Conservation (phyloP, 139 green algal species). For the Chlorella sp. region DNA sequence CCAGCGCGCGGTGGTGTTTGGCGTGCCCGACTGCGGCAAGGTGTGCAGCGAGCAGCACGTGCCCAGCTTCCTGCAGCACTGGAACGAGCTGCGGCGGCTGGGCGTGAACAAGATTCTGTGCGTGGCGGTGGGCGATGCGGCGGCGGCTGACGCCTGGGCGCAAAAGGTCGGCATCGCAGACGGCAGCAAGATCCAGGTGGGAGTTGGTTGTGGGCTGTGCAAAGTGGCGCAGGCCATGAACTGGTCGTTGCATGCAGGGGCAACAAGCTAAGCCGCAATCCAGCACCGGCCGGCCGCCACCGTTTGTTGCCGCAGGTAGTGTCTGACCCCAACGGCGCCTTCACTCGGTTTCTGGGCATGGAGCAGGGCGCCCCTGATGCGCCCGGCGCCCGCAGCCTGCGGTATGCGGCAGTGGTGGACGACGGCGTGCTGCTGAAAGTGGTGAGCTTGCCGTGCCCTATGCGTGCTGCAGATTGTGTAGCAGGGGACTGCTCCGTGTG, state of each 20-base stretch:
- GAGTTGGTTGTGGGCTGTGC: too few relatives aligned
- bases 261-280: too few relatives aligned
- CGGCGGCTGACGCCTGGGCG: slow-evolving; percentile 48
- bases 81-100: slow-evolving; percentile 45
- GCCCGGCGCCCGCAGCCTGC: slow-evolving; percentile 2
- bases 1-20: slow-evolving; percentile 53
- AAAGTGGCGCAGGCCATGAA: too few relatives aligned
- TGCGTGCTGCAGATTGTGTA: too few relatives aligned
- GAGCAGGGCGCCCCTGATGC: slow-evolving; percentile 22
- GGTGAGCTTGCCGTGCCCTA: slow-evolving; percentile 30
- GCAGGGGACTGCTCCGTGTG: background rate
- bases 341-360: slow-evolving; percentile 52
- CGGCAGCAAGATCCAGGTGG: slow-evolving; percentile 26
- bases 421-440: slow-evolving; percentile 61
- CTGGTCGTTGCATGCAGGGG: too few relatives aligned
- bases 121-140: slow-evolving; percentile 40
- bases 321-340: slow-evolving; percentile 40
- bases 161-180: slow-evolving; percentile 28
- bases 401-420: slow-evolving; percentile 52
- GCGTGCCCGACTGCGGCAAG: slow-evolving; percentile 63
- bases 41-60: slow-evolving; percentile 61
- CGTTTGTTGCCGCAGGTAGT: background rate
- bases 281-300: too few relatives aligned
- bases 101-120: slow-evolving; percentile 56
- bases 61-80: slow-evolving; percentile 49